Evolutionary conservation across 202 grass and related monocot species (phyloP), one percentile per base, ranked within the genome.

Genomic region (Eragrostis tef): DNA sequence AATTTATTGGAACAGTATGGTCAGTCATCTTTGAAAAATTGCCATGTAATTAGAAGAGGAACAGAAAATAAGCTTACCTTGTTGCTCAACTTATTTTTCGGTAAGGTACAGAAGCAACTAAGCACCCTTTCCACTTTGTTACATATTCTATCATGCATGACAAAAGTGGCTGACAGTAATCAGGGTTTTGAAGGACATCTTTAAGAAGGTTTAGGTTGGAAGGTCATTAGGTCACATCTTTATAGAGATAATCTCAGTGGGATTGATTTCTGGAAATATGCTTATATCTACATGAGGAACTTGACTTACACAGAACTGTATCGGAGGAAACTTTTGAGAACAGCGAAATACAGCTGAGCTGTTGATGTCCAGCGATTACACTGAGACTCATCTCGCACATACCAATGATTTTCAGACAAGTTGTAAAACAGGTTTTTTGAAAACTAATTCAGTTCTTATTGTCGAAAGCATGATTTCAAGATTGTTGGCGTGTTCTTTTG

Each of bases 1-100:
- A 49, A 64, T 41, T 81, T 74, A 20, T 31, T 65, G 46, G 48
- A 80, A 54, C 27, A 71, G 61, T 29, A 46, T 53, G 24, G 45
- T 51, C n/a, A 48, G 7, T 58, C 19, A 20, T 44, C 44, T 53
- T 24, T 68, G 44, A 60, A 69, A 80, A 45, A 54, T 39, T 75
- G 44, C 13, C 45, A 21, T 12, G 76, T 19, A 43, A 71, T 36
- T 22, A 48, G 14, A 65, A 5, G 16, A 56, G 11, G 24, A 34
- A 7, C 2, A 31, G 29, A 45, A 31, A 0, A 70, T 11, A 26
- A 11, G 29, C 29, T 15, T 15, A 14, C 20, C 7, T 27, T 70
- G 52, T 34, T 20, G 9, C 10, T 81, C 76, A 17, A 1, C 16
- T 20, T 70, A 6, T 75, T 45, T 59, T 27, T 9, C 26, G 3